Percentiles rank a stretch among this genome's conserved stretches.
phyloP scores from a whole-genome alignment of 371 early-diverging fungal species.

The Circinella minor region DNA sequence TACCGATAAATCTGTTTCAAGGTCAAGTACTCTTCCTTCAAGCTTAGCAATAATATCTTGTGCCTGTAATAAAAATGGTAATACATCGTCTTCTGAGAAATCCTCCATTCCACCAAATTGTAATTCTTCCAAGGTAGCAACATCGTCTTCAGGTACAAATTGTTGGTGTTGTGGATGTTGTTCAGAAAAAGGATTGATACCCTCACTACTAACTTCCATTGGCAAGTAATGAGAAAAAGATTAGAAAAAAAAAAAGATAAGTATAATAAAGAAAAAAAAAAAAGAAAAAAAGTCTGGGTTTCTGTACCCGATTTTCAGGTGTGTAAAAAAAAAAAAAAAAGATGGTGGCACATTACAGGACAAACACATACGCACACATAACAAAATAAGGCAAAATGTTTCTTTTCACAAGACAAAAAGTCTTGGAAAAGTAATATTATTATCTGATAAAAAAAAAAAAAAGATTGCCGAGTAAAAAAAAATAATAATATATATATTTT shows the following conservation, averaged over 20 bases:
- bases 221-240: background rate
- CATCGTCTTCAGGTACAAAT: conserved; percentile 5
- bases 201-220: background rate
- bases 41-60: conserved; percentile 60
- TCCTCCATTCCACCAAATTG: conserved; percentile 25
- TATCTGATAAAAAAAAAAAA: too few relatives aligned
- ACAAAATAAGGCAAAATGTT: too few relatives aligned
- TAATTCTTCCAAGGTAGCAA: conserved; percentile 16
- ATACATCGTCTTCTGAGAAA: conserved; percentile 50
- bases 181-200: background rate
- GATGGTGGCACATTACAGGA: too few relatives aligned
- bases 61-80: conserved; percentile 60
- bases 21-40: conserved; percentile 57
- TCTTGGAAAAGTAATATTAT: too few relatives aligned
- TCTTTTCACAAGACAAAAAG: too few relatives aligned
- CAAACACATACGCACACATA: too few relatives aligned
- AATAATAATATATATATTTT: too few relatives aligned
- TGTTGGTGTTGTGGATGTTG: background rate
- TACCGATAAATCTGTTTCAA: conserved; percentile 60
- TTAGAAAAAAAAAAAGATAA: background rate
- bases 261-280: background rate
- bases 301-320: background rate
- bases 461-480: too few relatives aligned
- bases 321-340: background rate
- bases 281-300: background rate